phyloP scores from a whole-genome alignment of 495 filamentous ascomycete species.

The Penicillium maclennaniae region DNA sequence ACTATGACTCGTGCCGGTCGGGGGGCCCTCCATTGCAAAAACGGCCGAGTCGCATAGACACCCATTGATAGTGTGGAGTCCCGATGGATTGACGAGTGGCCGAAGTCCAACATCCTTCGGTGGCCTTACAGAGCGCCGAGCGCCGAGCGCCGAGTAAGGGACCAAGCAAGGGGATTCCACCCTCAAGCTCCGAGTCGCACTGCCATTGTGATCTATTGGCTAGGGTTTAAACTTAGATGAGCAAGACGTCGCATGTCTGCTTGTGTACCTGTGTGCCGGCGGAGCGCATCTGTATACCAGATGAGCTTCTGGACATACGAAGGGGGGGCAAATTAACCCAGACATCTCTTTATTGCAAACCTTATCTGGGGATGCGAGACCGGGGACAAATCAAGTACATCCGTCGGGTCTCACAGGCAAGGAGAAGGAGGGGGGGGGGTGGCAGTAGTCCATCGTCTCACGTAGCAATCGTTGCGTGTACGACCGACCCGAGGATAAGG shows the following conservation, averaged over 20 bases:
- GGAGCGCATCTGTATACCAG: not conserved
- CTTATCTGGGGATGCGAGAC: slow-evolving; percentile 20
- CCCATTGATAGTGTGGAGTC: slow-evolving; percentile 3
- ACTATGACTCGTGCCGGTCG: slow-evolving; percentile 4
- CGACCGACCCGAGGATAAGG: not conserved
- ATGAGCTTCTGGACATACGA: slow-evolving; percentile 6
- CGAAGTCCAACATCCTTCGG: slow-evolving; percentile 12
- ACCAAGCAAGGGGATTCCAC: slow-evolving; percentile 22
- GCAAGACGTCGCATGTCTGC: not conserved
- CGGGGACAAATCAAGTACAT: slow-evolving; percentile 19
- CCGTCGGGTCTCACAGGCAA: slow-evolving; percentile 15
- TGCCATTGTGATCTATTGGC: not conserved
- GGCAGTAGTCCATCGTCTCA: slow-evolving; percentile 4
- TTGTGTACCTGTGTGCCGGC: not conserved
- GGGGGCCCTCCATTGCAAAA: slow-evolving; percentile 10
- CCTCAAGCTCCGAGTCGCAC: slow-evolving; percentile 17
- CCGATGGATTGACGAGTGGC: slow-evolving; percentile 5
- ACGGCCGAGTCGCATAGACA: slow-evolving; percentile 24
- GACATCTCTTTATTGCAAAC: slow-evolving; percentile 22
- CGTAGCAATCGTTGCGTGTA: slow-evolving; percentile 9
- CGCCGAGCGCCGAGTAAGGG: slow-evolving; percentile 13
- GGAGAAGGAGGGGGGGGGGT: slow-evolving; percentile 1
- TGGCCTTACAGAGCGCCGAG: slow-evolving; percentile 13
- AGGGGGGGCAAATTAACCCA: slow-evolving; percentile 4
- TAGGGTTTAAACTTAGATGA: not conserved